phyloP scores from a whole-genome alignment of 441 rosid species.

The Macaranga tanarius region DNA sequence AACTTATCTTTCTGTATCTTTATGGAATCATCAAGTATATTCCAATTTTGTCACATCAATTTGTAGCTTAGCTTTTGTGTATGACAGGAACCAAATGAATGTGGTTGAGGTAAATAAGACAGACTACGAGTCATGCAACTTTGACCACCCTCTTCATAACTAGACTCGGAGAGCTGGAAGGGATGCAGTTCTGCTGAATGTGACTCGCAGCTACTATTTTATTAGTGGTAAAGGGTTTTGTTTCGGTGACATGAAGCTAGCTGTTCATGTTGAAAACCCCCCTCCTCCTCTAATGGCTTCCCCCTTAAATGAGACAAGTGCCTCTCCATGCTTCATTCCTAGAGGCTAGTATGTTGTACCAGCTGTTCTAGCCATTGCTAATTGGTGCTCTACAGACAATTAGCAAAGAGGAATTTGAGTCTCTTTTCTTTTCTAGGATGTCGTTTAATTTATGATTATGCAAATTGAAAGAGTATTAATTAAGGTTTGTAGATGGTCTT shows the following conservation, averaged over 20 bases:
- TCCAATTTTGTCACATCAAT: background rate
- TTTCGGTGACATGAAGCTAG: constrained; percentile 70
- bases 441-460: constrained; percentile 20
- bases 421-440: constrained; percentile 16
- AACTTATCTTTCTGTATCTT: background rate
- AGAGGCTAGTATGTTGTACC: constrained; percentile 42
- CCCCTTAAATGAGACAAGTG: constrained; percentile 40
- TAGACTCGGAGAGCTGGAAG: constrained; percentile 90
- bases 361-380: constrained; percentile 46
- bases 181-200: constrained; percentile 81
- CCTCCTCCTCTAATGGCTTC: constrained; percentile 70
- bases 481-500: constrained; percentile 14
- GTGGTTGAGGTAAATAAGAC: constrained; percentile 88
- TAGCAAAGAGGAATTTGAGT: constrained; percentile 25
- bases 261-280: constrained; percentile 52
- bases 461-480: constrained; percentile 13
- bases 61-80: constrained; percentile 59
- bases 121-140: constrained; percentile 60
- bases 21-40: background rate
- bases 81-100: constrained; percentile 80
- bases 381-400: constrained; percentile 33
- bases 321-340: constrained; percentile 27
- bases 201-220: constrained; percentile 64
- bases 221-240: constrained; percentile 91
- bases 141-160: constrained; percentile 63